A percentile compares a stretch with the other conserved stretches of the same genome.
These are phyloP conservation scores for Hyaloscypha hepaticicola DNA, from an alignment of 495 filamentous ascomycete genomes.

Conservation along the genomic window DNA sequence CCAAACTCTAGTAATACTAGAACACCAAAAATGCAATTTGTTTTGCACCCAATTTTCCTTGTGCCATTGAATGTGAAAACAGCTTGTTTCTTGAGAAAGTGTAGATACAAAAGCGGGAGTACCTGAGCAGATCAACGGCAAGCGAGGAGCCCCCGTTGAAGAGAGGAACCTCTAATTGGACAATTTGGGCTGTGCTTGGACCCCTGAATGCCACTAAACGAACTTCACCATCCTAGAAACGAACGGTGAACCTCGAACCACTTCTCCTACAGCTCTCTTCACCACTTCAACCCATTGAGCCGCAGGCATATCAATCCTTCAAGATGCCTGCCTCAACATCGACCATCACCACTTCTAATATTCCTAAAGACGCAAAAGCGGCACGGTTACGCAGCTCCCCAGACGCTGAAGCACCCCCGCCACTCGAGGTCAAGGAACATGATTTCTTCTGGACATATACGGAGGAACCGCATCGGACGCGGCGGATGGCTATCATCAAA, in stretches of 20 bases:
- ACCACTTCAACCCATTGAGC: neutral
- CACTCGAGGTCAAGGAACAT: constrained; percentile 26
- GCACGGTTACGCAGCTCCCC: constrained; percentile 8
- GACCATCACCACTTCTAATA: constrained; percentile 16
- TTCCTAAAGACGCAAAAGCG: neutral
- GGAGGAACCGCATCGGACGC: constrained; percentile 92
- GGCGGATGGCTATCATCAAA: constrained; percentile 93
- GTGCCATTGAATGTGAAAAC: no score
- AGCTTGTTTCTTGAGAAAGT: no score
- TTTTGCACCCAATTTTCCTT: neutral
- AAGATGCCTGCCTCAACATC: constrained; percentile 29
- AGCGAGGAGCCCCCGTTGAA: neutral
- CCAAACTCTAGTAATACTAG: neutral
- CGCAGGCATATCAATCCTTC: constrained; percentile 22
- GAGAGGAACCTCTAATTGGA: neutral
- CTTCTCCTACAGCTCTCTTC: neutral
- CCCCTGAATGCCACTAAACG: neutral
- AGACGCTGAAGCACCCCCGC: constrained; percentile 15
- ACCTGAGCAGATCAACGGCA: no score
- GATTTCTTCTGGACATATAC: constrained; percentile 92
- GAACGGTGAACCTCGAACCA: neutral
- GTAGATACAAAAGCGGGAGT: no score
- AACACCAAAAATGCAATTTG: neutral
- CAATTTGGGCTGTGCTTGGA: neutral
- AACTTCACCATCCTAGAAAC: neutral